Conservation (phyloP, 78 protist genomes). For the Emiliania huxleyi region DNA sequence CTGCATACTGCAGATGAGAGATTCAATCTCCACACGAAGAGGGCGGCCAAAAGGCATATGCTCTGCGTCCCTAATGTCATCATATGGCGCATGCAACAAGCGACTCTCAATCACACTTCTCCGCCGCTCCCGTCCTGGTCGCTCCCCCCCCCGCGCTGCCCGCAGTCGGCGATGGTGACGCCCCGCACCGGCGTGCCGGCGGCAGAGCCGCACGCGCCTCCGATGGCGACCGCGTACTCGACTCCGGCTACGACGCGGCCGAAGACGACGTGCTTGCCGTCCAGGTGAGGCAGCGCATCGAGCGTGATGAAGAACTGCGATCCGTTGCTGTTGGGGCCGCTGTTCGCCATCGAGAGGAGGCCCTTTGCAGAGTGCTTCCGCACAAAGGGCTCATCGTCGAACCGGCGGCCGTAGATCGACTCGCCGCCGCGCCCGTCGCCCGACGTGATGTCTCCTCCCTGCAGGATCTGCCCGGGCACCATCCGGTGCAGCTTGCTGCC, state of each 20-base stretch:
- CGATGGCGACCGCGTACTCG: constrained; percentile 15
- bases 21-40: no score
- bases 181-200: no score
- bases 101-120: no score
- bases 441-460: constrained; percentile 64
- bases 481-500: constrained; percentile 52
- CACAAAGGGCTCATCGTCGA: constrained; percentile 58
- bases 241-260: constrained; percentile 54
- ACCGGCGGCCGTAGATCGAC: constrained; percentile 51
- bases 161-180: no score
- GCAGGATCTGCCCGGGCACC: constrained; percentile 39
- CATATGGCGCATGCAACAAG: no score
- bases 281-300: constrained; percentile 49
- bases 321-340: constrained; percentile 77
- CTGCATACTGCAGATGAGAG: no score
- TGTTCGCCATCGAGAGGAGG: constrained; percentile 81
- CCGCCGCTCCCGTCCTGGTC: no score
- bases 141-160: no score
- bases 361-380: constrained; percentile 19
- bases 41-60: no score
- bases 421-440: constrained; percentile 70
- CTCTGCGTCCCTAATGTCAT: no score
- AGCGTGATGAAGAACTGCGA: constrained; percentile 83
- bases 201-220: no score
- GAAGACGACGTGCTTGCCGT: constrained; percentile 75